These are phyloP conservation scores for Xylaria scruposa DNA, from an alignment of 495 filamentous ascomycete genomes.

Conservation along the genomic window DNA sequence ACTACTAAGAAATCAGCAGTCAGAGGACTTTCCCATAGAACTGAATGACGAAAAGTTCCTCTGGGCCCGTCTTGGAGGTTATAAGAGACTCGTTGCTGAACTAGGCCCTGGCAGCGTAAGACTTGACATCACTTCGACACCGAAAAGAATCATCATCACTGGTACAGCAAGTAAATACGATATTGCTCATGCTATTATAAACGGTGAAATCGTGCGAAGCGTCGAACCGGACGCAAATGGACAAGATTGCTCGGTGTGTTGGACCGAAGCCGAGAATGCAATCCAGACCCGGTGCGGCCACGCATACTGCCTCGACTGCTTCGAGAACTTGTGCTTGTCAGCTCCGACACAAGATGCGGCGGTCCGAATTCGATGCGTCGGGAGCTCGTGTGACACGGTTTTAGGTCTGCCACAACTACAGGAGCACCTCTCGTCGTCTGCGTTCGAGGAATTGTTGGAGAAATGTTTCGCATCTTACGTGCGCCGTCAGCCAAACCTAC, in stretches of 20 bases:
- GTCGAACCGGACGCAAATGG: neutral
- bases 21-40: conserved; percentile 34
- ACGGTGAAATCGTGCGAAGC: conserved; percentile 3
- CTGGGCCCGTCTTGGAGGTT: conserved; percentile 51
- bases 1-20: conserved; percentile 36
- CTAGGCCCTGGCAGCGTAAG: conserved; percentile 43
- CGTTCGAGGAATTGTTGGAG: conserved; percentile 50
- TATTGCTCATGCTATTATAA: conserved; percentile 26
- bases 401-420: conserved; percentile 46
- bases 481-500: conserved; percentile 38
- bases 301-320: conserved; percentile 55
- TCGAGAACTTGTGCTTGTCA: conserved; percentile 45
- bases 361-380: conserved; percentile 28
- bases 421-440: conserved; percentile 39
- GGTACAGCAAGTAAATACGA: conserved; percentile 37
- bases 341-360: conserved; percentile 25
- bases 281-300: conserved; percentile 50
- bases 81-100: conserved; percentile 38
- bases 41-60: conserved; percentile 35
- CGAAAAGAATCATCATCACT: conserved; percentile 39
- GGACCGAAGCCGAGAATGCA: conserved; percentile 46
- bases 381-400: conserved; percentile 30
- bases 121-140: conserved; percentile 43
- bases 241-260: conserved; percentile 51
- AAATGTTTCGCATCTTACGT: conserved; percentile 48